phyloP scores from a whole-genome alignment of 2,329 filamentous ascomycete species.

The Alternaria brassicae region DNA sequence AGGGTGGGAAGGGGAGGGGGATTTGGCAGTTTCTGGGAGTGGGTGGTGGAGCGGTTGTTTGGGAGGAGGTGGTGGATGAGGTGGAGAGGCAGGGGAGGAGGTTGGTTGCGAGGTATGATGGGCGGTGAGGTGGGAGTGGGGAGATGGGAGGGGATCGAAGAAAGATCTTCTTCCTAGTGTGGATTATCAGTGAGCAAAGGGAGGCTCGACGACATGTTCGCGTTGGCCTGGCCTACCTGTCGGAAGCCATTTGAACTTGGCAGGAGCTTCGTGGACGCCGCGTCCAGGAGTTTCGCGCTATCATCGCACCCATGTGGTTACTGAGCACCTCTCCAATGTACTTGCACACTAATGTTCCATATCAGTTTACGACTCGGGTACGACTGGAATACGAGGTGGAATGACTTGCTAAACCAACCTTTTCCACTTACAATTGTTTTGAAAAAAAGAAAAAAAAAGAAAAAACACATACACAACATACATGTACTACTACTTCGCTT shows the following conservation, averaged over 20 bases:
- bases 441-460: no score
- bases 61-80: slow-evolving; percentile 19
- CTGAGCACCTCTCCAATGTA: neutral
- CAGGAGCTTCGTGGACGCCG: neutral
- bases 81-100: slow-evolving; percentile 26
- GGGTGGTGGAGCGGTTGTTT: slow-evolving; percentile 17
- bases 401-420: neutral
- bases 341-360: neutral
- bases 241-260: neutral
- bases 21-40: slow-evolving; percentile 33
- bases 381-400: neutral
- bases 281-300: neutral
- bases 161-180: neutral
- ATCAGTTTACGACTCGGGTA: neutral
- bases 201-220: neutral
- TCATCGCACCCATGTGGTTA: neutral
- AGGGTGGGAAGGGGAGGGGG: slow-evolving; percentile 22
- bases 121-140: slow-evolving; percentile 2
- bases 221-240: neutral
- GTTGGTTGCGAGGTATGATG: slow-evolving; percentile 30
- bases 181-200: neutral
- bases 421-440: neutral
- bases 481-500: neutral
- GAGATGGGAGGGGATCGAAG: neutral
- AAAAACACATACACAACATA: neutral